Base-by-base conservation (phyloP, 148 eudicot species). In the Cornus florida region DNA sequence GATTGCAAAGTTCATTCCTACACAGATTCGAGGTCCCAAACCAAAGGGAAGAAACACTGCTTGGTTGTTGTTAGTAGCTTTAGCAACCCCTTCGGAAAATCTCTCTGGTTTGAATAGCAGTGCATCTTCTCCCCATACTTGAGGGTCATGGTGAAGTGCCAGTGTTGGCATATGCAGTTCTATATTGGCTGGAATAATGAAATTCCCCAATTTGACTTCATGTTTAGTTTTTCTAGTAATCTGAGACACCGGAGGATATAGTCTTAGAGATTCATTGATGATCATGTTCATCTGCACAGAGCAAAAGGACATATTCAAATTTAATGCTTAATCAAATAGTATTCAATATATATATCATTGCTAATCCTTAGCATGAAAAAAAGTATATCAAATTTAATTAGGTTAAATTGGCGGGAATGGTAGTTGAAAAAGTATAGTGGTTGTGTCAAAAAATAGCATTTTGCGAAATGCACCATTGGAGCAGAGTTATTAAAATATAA, bases 261-360 rank as follows among this genome's bases (percentile, higher is more conserved):
- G 69, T 32, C 82, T 80, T 53, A 80, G 78, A 5, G 65, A 33
- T 69, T 80, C 82, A 3, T 80, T 56, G 6, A 80, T 4, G 23
- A 80, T 69, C 82, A 80, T 80, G 57, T 14, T 80, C 57, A 74
- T 39, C 77, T 75, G n/a, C n/a, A n/a, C n/a, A n/a, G n/a, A n/a
- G n/a, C n/a, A n/a, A n/a, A n/a, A n/a, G n/a, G n/a, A 13, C 5
- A 69, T 31, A 75, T 2, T 62, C n/a, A 59, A 31, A 35, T n/a
- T n/a, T 33, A 33, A 9, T 1, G 10, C 11, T 33, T 9, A n/a
- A n/a, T n/a, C n/a, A n/a, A n/a, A n/a, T n/a, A n/a, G n/a, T n/a
- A n/a, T n/a, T n/a, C n/a, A n/a, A n/a, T n/a, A n/a, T n/a, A n/a
- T n/a, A n/a, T n/a, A n/a, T n/a, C n/a, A n/a, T n/a, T n/a, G n/a